Evolutionary conservation across 148 eudicot genomes (phyloP), one percentile per base, ranked within the genome.

Genomic region (Polygonum aviculare): DNA sequence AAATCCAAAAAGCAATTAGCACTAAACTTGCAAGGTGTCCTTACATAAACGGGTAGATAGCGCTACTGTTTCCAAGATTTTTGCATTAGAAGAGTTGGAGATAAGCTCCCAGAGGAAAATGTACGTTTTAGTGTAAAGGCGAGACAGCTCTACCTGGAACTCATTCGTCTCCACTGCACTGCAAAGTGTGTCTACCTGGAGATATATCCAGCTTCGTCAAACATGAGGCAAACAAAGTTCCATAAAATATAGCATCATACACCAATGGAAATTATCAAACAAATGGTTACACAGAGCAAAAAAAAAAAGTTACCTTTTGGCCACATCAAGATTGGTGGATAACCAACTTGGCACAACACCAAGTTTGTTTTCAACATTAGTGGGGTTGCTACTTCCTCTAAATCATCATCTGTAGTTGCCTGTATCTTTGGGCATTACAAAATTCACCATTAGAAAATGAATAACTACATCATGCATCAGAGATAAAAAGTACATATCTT

Each of bases 81-180:
- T n/a, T n/a, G n/a, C n/a, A n/a, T n/a, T n/a, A n/a, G n/a, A n/a
- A n/a, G n/a, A n/a, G n/a, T n/a, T n/a, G n/a, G n/a, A n/a, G n/a
- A n/a, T n/a, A n/a, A n/a, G n/a, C n/a, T n/a, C n/a, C n/a, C n/a
- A n/a, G n/a, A n/a, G n/a, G n/a, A n/a, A n/a, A n/a, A n/a, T n/a
- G n/a, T n/a, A n/a, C n/a, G n/a, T n/a, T n/a, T n/a, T n/a, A n/a
- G n/a, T n/a, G n/a, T n/a, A n/a, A n/a, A n/a, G n/a, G n/a, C n/a
- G n/a, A n/a, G n/a, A n/a, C n/a, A n/a, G n/a, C 84, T 94, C 98
- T 75, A 97, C 98, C 85, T 94, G 98, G 77, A 94, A 94, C 87
- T 92, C 97, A 79, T 92, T n/a, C 81, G 90, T 94, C 91, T 94
- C 91, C 41, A 97, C 97, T 78, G 79, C 81, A 74, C 85, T 79